Conservation (phyloP, 2,329 filamentous ascomycete species). For the Aspergillus pseudonomiae region DNA sequence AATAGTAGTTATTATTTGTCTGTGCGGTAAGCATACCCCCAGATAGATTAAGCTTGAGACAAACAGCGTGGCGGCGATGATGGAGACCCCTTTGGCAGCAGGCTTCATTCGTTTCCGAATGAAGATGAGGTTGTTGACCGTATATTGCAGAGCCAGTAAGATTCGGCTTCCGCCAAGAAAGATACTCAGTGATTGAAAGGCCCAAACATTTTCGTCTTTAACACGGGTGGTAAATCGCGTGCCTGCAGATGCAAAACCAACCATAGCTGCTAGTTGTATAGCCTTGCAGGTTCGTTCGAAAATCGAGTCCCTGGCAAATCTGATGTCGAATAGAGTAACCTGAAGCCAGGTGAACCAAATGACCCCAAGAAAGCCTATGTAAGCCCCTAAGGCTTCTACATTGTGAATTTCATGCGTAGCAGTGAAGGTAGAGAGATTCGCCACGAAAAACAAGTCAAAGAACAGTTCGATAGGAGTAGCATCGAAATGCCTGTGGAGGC, state of each 20-base stretch:
- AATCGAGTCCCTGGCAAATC: slow-evolving; percentile 66
- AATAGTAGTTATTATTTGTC: not conserved
- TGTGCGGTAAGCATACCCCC: slow-evolving; percentile 24
- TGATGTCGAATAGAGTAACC: slow-evolving; percentile 66
- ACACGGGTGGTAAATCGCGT: slow-evolving; percentile 47
- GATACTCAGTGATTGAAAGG: slow-evolving; percentile 47
- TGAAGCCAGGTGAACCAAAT: slow-evolving; percentile 72
- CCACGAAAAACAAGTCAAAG: slow-evolving; percentile 65
- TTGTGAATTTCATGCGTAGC: slow-evolving; percentile 59
- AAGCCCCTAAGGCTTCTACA: slow-evolving; percentile 45
- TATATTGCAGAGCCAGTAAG: slow-evolving; percentile 59
- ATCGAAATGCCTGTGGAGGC: slow-evolving; percentile 50
- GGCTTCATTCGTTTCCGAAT: slow-evolving; percentile 30
- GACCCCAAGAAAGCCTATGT: slow-evolving; percentile 59
- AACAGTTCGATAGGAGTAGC: slow-evolving; percentile 61
- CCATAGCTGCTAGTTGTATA: slow-evolving; percentile 65
- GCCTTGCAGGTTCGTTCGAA: slow-evolving; percentile 64
- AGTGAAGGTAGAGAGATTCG: slow-evolving; percentile 67
- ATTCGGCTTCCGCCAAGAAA: slow-evolving; percentile 57
- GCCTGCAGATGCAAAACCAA: slow-evolving; percentile 66
- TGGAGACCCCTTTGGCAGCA: slow-evolving; percentile 30
- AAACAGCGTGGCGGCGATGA: slow-evolving; percentile 34
- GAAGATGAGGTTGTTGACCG: slow-evolving; percentile 35
- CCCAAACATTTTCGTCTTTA: slow-evolving; percentile 44
- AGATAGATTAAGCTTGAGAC: slow-evolving; percentile 32